These are phyloP conservation scores for Trichomonas tenax DNA, from an alignment of 208 protist genomes.

Conservation along the genomic window DNA sequence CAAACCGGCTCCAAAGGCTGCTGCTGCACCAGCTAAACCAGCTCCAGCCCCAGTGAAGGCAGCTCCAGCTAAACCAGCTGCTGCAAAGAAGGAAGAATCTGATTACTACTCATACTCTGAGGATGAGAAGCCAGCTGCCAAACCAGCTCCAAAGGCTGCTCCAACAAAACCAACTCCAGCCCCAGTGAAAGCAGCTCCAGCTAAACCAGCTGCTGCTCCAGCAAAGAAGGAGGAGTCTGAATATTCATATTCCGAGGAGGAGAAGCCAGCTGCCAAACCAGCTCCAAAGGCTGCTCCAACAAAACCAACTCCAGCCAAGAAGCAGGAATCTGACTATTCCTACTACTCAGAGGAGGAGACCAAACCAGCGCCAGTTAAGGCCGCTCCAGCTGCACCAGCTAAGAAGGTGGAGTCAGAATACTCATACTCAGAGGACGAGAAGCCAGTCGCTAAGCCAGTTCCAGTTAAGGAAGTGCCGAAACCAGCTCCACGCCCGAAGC, in stretches of 20 bases:
- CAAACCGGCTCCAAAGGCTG: neutral
- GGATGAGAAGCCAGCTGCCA: neutral
- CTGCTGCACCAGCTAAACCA: neutral
- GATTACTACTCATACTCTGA: neutral
- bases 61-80: neutral
- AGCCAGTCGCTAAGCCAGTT: neutral
- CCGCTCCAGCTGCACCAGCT: too few relatives aligned
- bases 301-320: too few relatives aligned
- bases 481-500: neutral
- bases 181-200: neutral
- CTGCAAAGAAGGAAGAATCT: neutral
- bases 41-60: neutral
- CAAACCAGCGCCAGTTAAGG: too few relatives aligned
- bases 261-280: neutral
- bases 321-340: too few relatives aligned
- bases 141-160: neutral
- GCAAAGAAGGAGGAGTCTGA: neutral
- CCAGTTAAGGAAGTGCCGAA: neutral
- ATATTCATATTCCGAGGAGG: neutral
- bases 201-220: neutral
- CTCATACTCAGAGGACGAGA: neutral
- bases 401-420: neutral
- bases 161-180: neutral
- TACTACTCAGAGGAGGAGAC: too few relatives aligned
- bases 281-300: too few relatives aligned